Conservation (phyloP, 768 basidiomycete species). For the Psilocybe sp. region DNA sequence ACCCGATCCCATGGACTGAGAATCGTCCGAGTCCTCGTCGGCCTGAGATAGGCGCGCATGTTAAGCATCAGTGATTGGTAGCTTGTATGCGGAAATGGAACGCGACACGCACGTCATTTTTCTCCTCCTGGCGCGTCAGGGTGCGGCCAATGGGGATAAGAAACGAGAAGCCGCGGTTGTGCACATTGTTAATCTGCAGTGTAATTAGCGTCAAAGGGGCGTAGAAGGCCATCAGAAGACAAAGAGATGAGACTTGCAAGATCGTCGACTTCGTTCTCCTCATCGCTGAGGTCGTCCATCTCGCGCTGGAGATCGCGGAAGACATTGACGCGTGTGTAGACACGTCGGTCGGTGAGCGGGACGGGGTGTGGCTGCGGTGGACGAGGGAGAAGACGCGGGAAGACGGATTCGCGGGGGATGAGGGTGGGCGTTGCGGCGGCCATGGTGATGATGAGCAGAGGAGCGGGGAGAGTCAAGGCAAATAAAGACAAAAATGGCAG, state of each 20-base stretch:
- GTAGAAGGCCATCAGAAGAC: background rate
- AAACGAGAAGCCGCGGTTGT: constrained; percentile 63
- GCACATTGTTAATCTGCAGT: constrained; percentile 53
- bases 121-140: constrained; percentile 77
- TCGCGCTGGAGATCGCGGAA: constrained; percentile 70
- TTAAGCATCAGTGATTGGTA: background rate
- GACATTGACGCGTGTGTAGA: constrained; percentile 56
- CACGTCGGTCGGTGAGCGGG: constrained; percentile 51
- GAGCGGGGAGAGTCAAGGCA: background rate
- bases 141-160: constrained; percentile 72
- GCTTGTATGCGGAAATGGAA: background rate
- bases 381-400: constrained; percentile 66
- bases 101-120: constrained; percentile 64
- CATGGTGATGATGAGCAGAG: constrained; percentile 20
- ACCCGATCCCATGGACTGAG: constrained; percentile 38
- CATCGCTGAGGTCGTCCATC: constrained; percentile 82
- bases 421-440: constrained; percentile 66
- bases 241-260: constrained; percentile 40
- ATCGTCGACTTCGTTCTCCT: constrained; percentile 80
- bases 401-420: constrained; percentile 58
- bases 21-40: constrained; percentile 50
- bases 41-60: constrained; percentile 24
- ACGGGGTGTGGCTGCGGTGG: constrained; percentile 64
- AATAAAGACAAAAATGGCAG: no score
- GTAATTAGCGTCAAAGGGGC: constrained; percentile 4